Base-by-base conservation (phyloP, 495 filamentous ascomycete species). In the Penicillium soppii region DNA sequence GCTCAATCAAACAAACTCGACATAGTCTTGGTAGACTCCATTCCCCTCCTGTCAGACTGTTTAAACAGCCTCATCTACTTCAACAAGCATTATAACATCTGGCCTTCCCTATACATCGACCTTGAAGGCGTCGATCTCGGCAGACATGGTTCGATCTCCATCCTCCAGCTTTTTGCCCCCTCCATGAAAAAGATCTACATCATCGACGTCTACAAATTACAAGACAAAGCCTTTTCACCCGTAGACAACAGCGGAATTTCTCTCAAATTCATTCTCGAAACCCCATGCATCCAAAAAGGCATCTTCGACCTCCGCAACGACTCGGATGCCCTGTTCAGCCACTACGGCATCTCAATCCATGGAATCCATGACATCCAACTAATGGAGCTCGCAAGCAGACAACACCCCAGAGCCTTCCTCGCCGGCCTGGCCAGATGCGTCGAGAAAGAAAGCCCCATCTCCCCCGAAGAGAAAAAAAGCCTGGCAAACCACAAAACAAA, bases 361-460 rank as follows among this genome's bases (percentile, higher is more conserved):
- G 76, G 80, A 1, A 52, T 82, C 2, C 35, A 72, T 2, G 80
- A 85, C 48, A 27, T 85, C 5, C 83, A 85, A 60, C 70, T 84
- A 2, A 76, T 85, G 76, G 78, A 84, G 47, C 43, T 65, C 9
- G 78, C 72, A 1, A 64, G 63, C 1, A 59, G 80, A 17, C 46
- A 27, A 1, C 36, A 40, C 17, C 19, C 49, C 12, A 63, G 51
- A 52, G 61, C 52, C 19, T 66, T 44, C 30, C 26, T 81, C 22
- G 48, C 41, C 40, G 65, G 75, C 2, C 62, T 84, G 0, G 53
- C 62, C 1, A 72, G 62, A 33, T 83, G 79, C 51, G 69, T 82
- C 25, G 65, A 72, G 42, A 46, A 43, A 5, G 65, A 73, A 53
- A 43, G 49, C 5, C 7, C 41, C 8, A 36, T 74, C 29, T 49